Evolutionary conservation across 768 basidiomycete species (phyloP), one percentile per base, ranked within the genome.

Genomic region (Cyclocybe aegerita): DNA sequence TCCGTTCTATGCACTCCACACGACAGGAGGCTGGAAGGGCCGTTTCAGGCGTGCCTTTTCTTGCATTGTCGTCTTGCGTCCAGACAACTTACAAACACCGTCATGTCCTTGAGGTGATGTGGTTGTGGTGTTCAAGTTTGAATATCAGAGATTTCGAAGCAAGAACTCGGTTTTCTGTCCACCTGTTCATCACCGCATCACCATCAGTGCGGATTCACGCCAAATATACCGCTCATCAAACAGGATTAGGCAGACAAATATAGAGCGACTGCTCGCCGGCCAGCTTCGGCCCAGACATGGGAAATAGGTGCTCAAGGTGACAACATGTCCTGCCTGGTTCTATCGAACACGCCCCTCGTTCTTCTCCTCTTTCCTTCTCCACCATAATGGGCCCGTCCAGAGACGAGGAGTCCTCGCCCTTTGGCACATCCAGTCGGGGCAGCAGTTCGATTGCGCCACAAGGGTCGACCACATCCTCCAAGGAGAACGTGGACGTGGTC

Each of bases 371-470:
- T 46, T 50, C 40, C 41, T 46, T 34, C 46, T 23, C 23, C 23
- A 23, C 23, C 3, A 23, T 5, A 23, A 23, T 23, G 23, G 23
- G 23, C 23, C 23, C 23, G 23, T 5, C 5, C 23, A 23, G 23
- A 23, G 23, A 23, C 23, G 23, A 23, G 17, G 49, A 49, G 11
- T 47, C 38, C 43, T 41, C 47, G 8, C 39, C 52, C 9, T 59
- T 53, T 33, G 60, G 58, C 29, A 50, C 57, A 11, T 61, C 62
- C 8, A 61, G 60, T 40, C 54, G 50, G 36, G 53, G 49, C 8
- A 63, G 60, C 49, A 60, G 51, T 44, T 52, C 54, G 15, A 47
- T 39, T 43, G 17, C 45, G 32, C 43, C 39, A 12, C 30, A 23
- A 34, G 44, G n/a, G 9, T 11, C 29, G 1, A 16, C 9, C 23